These are phyloP conservation scores for Boletus reticuloceps DNA, from an alignment of 768 basidiomycete species.

Conservation along the genomic window DNA sequence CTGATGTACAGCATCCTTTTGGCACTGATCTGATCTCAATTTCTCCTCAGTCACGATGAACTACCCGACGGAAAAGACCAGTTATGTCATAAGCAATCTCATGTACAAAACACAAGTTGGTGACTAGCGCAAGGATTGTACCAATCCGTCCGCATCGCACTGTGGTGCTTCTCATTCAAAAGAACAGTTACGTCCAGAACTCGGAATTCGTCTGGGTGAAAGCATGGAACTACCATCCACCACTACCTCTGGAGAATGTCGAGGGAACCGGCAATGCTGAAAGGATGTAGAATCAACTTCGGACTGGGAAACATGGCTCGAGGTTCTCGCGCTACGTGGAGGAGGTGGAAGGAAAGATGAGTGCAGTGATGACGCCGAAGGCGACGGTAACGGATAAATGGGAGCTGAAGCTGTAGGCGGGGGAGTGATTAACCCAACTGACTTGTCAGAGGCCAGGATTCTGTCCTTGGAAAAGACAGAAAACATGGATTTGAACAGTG, in stretches of 20 bases:
- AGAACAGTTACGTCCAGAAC: constrained; percentile 1
- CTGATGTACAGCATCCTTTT: too few relatives aligned
- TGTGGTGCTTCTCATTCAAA: constrained; percentile 8
- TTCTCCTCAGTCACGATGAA: too few relatives aligned
- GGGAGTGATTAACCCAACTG: constrained; percentile 73
- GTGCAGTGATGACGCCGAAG: constrained; percentile 24
- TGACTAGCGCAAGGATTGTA: neutral
- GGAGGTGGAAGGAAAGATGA: constrained; percentile 25
- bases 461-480: constrained; percentile 43
- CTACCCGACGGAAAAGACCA: too few relatives aligned
- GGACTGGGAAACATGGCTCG: constrained; percentile 26
- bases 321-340: constrained; percentile 21
- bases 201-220: constrained; percentile 17
- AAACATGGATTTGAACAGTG: constrained; percentile 67
- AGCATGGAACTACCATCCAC: constrained; percentile 22
- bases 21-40: too few relatives aligned
- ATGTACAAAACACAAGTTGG: constrained; percentile 1
- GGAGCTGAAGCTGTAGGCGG: constrained; percentile 33
- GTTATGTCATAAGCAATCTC: too few relatives aligned
- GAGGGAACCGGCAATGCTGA: constrained; percentile 41
- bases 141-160: neutral
- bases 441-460: constrained; percentile 42
- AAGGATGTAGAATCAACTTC: constrained; percentile 30
- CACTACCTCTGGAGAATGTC: constrained; percentile 22
- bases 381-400: constrained; percentile 25